Percentiles rank a stretch among this genome's conserved stretches.
Evolutionary conservation across 331 rosid species (phyloP).

Genomic region (Dryas integrifolia): DNA sequence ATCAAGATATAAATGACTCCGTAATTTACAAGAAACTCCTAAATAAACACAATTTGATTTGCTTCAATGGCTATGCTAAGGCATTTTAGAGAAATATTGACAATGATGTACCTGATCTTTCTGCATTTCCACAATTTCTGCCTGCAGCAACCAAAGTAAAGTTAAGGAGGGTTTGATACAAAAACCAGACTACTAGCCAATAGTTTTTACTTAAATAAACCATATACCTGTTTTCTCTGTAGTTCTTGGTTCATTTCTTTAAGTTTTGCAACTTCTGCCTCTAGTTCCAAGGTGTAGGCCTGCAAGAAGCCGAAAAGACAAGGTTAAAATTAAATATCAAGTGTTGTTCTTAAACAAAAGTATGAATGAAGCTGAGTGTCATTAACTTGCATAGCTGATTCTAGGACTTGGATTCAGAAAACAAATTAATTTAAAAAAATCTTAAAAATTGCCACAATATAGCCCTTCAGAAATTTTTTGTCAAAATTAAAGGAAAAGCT

Average conservation of each 20-base stretch:
- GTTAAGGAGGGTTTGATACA: slow-evolving; percentile 12
- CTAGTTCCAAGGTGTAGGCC: slow-evolving; percentile 94
- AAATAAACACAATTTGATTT: not conserved
- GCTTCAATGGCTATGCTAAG: not conserved
- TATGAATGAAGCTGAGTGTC: not conserved
- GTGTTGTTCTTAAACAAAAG: not conserved
- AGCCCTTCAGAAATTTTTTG: not conserved
- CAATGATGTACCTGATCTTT: slow-evolving; percentile 49
- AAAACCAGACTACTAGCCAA: slow-evolving; percentile 10
- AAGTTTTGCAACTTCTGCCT: slow-evolving; percentile 76
- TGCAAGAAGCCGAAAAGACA: slow-evolving; percentile 36
- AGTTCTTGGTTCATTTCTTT: slow-evolving; percentile 71
- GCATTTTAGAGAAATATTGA: not conserved
- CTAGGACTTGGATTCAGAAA: not conserved
- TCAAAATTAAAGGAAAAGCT: not conserved
- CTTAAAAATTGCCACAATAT: not conserved
- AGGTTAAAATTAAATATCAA: not conserved
- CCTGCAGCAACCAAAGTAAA: slow-evolving; percentile 48
- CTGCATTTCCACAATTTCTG: slow-evolving; percentile 61
- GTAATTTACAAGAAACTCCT: not conserved
- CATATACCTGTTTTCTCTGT: slow-evolving; percentile 64
- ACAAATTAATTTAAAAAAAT: not conserved
- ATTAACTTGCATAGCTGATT: not conserved
- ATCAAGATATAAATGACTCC: not conserved
- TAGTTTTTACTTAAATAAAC: not conserved